Evolutionary conservation across 2,329 filamentous ascomycete genomes (phyloP).

Genomic region (Xylariaceae sp.): DNA sequence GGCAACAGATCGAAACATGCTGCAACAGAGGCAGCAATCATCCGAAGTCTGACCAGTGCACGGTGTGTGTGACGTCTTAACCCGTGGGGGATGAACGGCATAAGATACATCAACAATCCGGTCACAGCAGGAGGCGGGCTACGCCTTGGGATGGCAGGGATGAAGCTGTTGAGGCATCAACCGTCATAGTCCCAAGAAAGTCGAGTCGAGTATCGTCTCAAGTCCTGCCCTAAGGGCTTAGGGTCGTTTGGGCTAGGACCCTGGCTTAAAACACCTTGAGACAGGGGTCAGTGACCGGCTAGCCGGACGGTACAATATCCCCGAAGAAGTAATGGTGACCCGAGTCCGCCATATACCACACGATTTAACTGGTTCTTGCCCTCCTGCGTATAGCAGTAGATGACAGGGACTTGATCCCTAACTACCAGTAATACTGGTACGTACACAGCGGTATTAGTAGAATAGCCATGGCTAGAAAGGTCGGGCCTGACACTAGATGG

Average conservation of each 20-base stretch:
- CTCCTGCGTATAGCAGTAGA: constrained; percentile 2
- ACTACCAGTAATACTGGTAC: constrained; percentile 1
- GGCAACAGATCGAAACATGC: constrained; percentile 41
- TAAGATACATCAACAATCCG: constrained; percentile 55
- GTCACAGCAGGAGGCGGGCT: constrained; percentile 52
- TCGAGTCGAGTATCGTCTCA: constrained; percentile 54
- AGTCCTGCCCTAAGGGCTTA: constrained; percentile 45
- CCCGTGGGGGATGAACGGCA: constrained; percentile 49
- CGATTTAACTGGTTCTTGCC: constrained; percentile 14
- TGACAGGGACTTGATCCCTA: constrained; percentile 13
- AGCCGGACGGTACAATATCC: constrained; percentile 41
- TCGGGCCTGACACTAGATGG: constrained; percentile 1
- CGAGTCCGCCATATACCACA: constrained; percentile 38
- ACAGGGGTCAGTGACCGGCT: constrained; percentile 41
- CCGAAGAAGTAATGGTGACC: constrained; percentile 42
- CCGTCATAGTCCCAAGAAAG: constrained; percentile 43
- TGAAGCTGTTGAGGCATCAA: constrained; percentile 46
- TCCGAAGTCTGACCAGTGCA: constrained; percentile 43
- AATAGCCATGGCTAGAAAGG: neutral
- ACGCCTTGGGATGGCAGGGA: constrained; percentile 41
- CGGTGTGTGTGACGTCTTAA: constrained; percentile 36
- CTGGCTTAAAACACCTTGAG: constrained; percentile 44
- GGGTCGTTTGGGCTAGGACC: constrained; percentile 42
- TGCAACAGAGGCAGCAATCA: constrained; percentile 39
- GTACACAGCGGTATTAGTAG: neutral